A percentile compares a stretch with the other conserved stretches of the same genome.
Conservation (phyloP, 495 filamentous ascomycete species). For the Penicillium coprophilum region DNA sequence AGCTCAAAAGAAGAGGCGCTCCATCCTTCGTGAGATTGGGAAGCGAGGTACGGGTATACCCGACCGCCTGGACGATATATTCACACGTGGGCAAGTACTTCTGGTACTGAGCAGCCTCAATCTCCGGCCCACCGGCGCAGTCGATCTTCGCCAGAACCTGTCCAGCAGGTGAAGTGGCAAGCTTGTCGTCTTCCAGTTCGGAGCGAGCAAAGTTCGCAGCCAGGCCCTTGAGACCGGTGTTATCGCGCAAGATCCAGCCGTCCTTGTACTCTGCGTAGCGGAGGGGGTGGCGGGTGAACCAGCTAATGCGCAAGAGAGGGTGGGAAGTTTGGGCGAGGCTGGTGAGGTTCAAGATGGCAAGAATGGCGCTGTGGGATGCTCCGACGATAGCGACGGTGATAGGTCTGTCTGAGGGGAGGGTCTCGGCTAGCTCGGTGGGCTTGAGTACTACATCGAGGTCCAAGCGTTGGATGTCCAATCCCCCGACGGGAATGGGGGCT, state of each 20-base stretch:
- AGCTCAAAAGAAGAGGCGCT: slow-evolving; percentile 37
- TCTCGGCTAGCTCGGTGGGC: slow-evolving; percentile 47
- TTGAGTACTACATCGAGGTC: slow-evolving; percentile 58
- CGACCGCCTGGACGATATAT: slow-evolving; percentile 55
- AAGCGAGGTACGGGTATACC: slow-evolving; percentile 50
- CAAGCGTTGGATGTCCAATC: slow-evolving; percentile 36
- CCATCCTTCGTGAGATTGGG: slow-evolving; percentile 42
- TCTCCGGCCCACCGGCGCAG: slow-evolving; percentile 40
- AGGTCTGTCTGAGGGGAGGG: slow-evolving; percentile 37
- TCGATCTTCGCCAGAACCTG: slow-evolving; percentile 52
- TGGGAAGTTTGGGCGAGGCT: slow-evolving; percentile 50
- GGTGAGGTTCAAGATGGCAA: slow-evolving; percentile 60
- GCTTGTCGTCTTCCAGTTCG: slow-evolving; percentile 52
- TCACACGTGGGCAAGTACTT: slow-evolving; percentile 48
- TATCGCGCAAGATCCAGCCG: slow-evolving; percentile 62
- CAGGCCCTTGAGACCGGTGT: slow-evolving; percentile 62
- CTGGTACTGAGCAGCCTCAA: slow-evolving; percentile 40
- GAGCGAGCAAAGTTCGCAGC: slow-evolving; percentile 58
- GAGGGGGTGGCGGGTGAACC: slow-evolving; percentile 60
- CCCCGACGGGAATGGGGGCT: slow-evolving; percentile 39
- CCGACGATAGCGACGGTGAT: slow-evolving; percentile 55
- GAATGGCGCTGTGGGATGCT: slow-evolving; percentile 61
- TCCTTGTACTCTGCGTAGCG: slow-evolving; percentile 62
- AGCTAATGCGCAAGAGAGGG: slow-evolving; percentile 54
- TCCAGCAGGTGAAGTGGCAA: slow-evolving; percentile 49